Percentiles rank a stretch among this genome's conserved stretches.
phyloP scores from a whole-genome alignment of 306 rosid species.

The Leucaena leucocephala region DNA sequence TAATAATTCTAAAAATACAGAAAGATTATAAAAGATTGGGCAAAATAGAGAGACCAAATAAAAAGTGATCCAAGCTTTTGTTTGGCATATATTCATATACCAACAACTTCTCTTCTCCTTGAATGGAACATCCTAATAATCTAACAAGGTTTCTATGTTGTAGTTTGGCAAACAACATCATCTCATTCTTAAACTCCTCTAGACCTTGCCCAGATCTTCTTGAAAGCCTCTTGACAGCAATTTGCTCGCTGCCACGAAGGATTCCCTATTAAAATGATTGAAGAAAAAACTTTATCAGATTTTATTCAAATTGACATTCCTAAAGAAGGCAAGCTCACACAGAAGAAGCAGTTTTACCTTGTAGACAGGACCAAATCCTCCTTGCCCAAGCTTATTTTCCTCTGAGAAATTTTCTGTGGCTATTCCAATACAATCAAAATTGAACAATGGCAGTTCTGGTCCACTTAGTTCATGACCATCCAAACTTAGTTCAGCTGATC shows the following conservation, averaged over 20 bases:
- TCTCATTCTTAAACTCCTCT: slow-evolving; percentile 80
- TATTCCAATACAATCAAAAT: slow-evolving; percentile 49
- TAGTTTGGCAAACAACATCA: slow-evolving; percentile 61
- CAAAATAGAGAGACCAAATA: slow-evolving; percentile 47
- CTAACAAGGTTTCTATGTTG: slow-evolving; percentile 82
- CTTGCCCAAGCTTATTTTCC: slow-evolving; percentile 73
- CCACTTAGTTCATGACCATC: slow-evolving; percentile 51
- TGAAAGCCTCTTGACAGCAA: slow-evolving; percentile 75
- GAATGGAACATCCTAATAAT: slow-evolving; percentile 65
- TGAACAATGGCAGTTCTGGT: slow-evolving; percentile 59
- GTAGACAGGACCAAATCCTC: slow-evolving; percentile 78
- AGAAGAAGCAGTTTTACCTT: slow-evolving; percentile 41
- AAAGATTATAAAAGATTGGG: not conserved
- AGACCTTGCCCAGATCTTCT: slow-evolving; percentile 67
- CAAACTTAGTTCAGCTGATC: slow-evolving; percentile 46
- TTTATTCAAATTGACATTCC: not conserved
- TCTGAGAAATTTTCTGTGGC: slow-evolving; percentile 66
- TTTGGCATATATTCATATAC: slow-evolving; percentile 75
- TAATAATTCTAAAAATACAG: not conserved
- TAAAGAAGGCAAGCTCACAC: not conserved
- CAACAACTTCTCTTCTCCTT: slow-evolving; percentile 75
- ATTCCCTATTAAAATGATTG: slow-evolving; percentile 46
- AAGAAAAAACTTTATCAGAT: not conserved
- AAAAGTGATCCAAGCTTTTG: slow-evolving; percentile 74
- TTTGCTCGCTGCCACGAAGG: slow-evolving; percentile 54